Evolutionary conservation across 140 eudicot genomes (phyloP), one percentile per base, ranked within the genome.

Genomic region (Anethum foeniculum): DNA sequence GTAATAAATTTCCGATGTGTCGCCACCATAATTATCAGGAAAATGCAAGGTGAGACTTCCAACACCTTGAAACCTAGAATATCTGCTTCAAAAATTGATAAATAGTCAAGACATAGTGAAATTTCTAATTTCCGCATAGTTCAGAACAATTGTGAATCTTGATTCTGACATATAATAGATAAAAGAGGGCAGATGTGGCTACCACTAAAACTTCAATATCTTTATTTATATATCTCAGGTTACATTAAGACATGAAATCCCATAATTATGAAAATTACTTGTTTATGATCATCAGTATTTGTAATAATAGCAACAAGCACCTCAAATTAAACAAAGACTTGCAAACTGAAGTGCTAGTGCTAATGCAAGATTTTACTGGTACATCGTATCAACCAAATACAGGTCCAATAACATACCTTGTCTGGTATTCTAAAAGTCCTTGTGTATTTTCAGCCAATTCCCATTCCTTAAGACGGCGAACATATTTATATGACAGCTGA

Each of bases 21-120:
- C 97, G 2, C 93, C 99, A 75, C 99, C 99, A 88, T 85, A 91
- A 85, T 84, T 95, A 62, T 92, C 96, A 62, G 99, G 97, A 87
- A 95, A 95, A 88, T 95, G 99, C 91, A 95, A 80, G 38, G 99
- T 92, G 78, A 95, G 86, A 90, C 86, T 95, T 71, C 93, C 99
- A 81, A 95, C 96, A 83, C 99, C 87, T 86, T 95, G 99, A 82
- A 95, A 95, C 87, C 84, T 95, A 28, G 99, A 88, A 81, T 90
- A 95, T 81, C 99, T 95, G 97, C 60, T 71, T 62, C 64, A n/a
- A 47, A 43, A 46, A 81, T 49, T 48, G 67, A 75, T 32, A 69
- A 18, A 56, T 41, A 14, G 68, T 41, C 36, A 80, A 76, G 78
- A 77, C n/a, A 51, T 48, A 65, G 9, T 38, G 80, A 80, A 46